Conservation (phyloP, 169 alveolate species). For the Plasmodium yoelii region DNA sequence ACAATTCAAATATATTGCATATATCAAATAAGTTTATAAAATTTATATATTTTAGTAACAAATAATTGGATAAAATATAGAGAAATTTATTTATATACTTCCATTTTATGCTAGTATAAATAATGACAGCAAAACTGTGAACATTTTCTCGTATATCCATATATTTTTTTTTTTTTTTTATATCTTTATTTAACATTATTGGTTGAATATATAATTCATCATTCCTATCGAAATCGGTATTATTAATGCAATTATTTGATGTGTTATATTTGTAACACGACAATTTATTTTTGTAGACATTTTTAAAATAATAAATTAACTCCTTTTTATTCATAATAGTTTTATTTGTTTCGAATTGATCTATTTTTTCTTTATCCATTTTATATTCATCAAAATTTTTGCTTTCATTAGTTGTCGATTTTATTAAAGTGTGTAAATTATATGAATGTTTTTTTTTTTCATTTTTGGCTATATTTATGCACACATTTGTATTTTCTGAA, state of each 20-base stretch:
- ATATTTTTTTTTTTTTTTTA: slow-evolving; percentile 16
- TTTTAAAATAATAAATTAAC: background rate
- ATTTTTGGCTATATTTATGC: background rate
- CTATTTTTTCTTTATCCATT: background rate
- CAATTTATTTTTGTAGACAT: background rate
- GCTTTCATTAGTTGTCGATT: background rate
- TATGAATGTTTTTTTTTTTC: background rate
- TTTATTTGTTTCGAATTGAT: background rate
- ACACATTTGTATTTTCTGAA: background rate
- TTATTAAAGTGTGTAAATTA: background rate
- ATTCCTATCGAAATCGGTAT: background rate
- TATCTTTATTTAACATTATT: background rate
- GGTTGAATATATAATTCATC: background rate
- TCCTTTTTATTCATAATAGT: background rate
- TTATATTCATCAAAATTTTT: too few species aligned
- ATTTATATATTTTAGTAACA: slow-evolving; percentile 31
- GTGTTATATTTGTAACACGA: background rate
- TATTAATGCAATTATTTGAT: background rate
- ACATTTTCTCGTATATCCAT: slow-evolving; percentile 30
- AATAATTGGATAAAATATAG: slow-evolving; percentile 40
- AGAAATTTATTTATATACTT: slow-evolving; percentile 38
- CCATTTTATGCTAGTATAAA: slow-evolving; percentile 29
- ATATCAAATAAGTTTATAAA: slow-evolving; percentile 64
- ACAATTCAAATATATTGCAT: slow-evolving; percentile 62
- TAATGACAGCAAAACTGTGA: slow-evolving; percentile 54